Percentiles rank a stretch among this genome's conserved stretches.
phyloP scores from a whole-genome alignment of 2,329 filamentous ascomycete species.

The Zymoseptoria pseudotritici region DNA sequence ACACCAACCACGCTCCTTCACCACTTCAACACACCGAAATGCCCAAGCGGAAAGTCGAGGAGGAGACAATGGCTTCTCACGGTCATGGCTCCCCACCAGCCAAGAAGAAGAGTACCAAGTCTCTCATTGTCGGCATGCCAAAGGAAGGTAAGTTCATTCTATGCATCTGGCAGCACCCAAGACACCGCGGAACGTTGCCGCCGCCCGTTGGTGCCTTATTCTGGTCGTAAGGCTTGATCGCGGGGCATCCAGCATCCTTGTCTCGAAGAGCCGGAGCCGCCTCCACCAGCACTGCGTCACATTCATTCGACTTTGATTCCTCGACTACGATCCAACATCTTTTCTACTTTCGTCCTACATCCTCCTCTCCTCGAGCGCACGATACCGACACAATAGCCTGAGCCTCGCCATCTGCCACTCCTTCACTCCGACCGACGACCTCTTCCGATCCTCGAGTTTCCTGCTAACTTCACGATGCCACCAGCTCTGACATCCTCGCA shows the following conservation, averaged over 20 bases:
- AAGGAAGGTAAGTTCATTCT: conserved; percentile 4
- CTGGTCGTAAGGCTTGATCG: neutral
- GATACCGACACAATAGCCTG: neutral
- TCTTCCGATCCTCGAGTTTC: neutral
- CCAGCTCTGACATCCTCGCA: conserved; percentile 40
- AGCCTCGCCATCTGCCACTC: neutral
- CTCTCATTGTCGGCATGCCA: neutral
- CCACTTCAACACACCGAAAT: conserved; percentile 1
- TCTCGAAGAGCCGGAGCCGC: neutral
- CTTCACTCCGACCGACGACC: neutral
- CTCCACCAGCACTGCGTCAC: neutral
- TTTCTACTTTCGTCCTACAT: neutral
- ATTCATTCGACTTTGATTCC: neutral
- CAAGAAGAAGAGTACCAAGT: neutral
- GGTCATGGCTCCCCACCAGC: neutral
- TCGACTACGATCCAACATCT: neutral
- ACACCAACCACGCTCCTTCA: neutral
- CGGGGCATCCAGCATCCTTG: neutral
- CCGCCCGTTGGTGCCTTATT: neutral
- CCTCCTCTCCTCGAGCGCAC: neutral
- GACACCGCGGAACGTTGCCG: neutral
- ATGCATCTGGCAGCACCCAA: neutral
- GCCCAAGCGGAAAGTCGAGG: conserved; percentile 8
- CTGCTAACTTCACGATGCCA: conserved; percentile 32
- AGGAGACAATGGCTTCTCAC: neutral